phyloP scores from a whole-genome alignment of 257 asterid species.

The Solanum stenotomum region DNA sequence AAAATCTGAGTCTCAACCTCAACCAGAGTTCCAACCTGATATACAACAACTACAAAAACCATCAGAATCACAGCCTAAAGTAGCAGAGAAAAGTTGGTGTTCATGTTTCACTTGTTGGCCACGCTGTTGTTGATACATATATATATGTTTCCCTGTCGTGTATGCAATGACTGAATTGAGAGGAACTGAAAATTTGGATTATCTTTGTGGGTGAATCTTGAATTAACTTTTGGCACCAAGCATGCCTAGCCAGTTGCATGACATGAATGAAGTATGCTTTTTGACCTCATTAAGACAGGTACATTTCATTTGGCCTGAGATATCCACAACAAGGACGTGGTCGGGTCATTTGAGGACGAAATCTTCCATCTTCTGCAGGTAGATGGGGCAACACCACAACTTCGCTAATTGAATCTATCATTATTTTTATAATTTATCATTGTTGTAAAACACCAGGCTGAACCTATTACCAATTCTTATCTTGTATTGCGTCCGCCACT shows the following conservation, averaged over 20 bases:
- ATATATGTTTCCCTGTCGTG: background rate
- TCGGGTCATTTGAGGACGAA: background rate
- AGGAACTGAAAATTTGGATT: background rate
- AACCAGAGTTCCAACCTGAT: background rate
- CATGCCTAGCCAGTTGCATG: background rate
- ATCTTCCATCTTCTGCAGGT: background rate
- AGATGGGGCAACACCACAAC: background rate
- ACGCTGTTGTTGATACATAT: background rate
- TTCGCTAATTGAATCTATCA: background rate
- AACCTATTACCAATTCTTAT: background rate
- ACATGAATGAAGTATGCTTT: background rate
- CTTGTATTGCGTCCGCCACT: background rate
- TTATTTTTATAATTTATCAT: background rate
- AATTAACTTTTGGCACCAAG: background rate
- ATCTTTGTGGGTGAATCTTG: background rate
- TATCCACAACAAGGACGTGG: background rate
- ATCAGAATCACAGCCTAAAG: constrained; percentile 3
- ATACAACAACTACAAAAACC: background rate
- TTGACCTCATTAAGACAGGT: background rate
- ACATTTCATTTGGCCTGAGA: background rate
- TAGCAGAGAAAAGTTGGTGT: constrained; percentile 4
- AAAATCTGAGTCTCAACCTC: constrained; percentile 1
- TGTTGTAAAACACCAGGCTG: background rate
- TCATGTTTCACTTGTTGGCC: constrained; percentile 8
- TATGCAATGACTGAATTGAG: background rate